Conservation (phyloP, 139 green algal species). For the Picochlorum sp. region DNA sequence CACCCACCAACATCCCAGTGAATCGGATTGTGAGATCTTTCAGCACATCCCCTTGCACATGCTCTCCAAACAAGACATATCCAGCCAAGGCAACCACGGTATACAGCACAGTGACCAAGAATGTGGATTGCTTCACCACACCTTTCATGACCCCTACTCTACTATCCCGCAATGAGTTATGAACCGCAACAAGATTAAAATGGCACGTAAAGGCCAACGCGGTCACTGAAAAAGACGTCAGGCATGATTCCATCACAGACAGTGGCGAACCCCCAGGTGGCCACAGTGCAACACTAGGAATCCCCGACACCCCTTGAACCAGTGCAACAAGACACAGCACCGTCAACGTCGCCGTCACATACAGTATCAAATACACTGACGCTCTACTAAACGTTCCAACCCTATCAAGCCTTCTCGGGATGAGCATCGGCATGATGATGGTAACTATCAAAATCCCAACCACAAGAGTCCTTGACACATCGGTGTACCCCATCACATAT, state of each 20-base stretch:
- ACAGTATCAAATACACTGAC: slow-evolving; percentile 20
- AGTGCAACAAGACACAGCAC: slow-evolving; percentile 15
- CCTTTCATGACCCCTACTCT: slow-evolving; percentile 6
- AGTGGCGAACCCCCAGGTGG: not conserved
- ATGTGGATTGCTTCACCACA: slow-evolving; percentile 1
- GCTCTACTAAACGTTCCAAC: slow-evolving; percentile 18
- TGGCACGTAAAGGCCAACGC: slow-evolving; percentile 26
- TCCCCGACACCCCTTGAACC: slow-evolving; percentile 5
- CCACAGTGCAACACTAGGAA: slow-evolving; percentile 1
- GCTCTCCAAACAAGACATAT: slow-evolving; percentile 27
- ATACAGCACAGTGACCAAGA: slow-evolving; percentile 16
- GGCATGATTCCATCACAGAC: not conserved
- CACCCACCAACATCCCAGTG: not conserved
- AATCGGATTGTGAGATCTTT: slow-evolving; percentile 23
- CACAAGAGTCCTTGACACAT: not conserved
- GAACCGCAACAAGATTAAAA: slow-evolving; percentile 32
- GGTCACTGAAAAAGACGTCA: slow-evolving; percentile 13
- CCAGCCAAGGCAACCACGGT: slow-evolving; percentile 19
- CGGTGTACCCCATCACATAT: not conserved
- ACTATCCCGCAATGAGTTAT: slow-evolving; percentile 15
- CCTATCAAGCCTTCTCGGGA: slow-evolving; percentile 14
- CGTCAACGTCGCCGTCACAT: slow-evolving; percentile 13
- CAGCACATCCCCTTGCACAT: slow-evolving; percentile 26
- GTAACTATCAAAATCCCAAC: not conserved
- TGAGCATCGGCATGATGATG: slow-evolving; percentile 22